These are phyloP conservation scores for Calycina marina DNA, from an alignment of 2,329 filamentous ascomycete species.

Conservation along the genomic window DNA sequence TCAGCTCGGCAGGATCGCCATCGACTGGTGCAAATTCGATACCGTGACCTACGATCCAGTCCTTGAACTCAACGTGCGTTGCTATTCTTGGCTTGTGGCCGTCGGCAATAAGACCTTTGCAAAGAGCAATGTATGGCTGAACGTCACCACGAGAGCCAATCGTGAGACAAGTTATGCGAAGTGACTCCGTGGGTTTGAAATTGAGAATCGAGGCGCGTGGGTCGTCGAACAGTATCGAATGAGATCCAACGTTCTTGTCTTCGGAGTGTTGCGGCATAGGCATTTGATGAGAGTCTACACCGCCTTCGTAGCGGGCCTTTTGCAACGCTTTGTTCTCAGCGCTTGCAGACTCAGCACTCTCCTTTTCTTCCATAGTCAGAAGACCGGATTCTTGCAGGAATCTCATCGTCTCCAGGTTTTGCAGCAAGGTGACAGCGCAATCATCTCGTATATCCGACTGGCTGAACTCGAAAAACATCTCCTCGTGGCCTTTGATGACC, in stretches of 20 bases:
- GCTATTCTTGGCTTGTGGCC: slow-evolving; percentile 80
- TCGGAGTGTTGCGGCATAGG: slow-evolving; percentile 33
- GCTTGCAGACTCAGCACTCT: slow-evolving; percentile 58
- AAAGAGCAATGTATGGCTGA: slow-evolving; percentile 92
- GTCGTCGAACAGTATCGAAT: slow-evolving; percentile 80
- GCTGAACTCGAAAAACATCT: slow-evolving; percentile 90
- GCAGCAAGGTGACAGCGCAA: slow-evolving; percentile 68
- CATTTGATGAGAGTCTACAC: slow-evolving; percentile 33
- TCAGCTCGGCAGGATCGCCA: slow-evolving; percentile 84
- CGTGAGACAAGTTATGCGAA: slow-evolving; percentile 83
- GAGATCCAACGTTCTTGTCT: slow-evolving; percentile 35
- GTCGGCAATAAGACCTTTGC: slow-evolving; percentile 77
- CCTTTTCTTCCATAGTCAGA: slow-evolving; percentile 52
- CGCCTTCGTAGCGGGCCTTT: slow-evolving; percentile 48
- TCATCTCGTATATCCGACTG: slow-evolving; percentile 70
- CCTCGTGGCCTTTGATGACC: slow-evolving; percentile 88
- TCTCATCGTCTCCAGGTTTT: slow-evolving; percentile 57
- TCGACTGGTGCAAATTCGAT: slow-evolving; percentile 84
- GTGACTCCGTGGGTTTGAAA: slow-evolving; percentile 68
- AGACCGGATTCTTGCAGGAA: slow-evolving; percentile 56
- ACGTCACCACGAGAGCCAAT: slow-evolving; percentile 94
- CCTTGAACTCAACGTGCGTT: slow-evolving; percentile 79
- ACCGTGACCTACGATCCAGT: slow-evolving; percentile 81
- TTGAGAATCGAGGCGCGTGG: slow-evolving; percentile 75
- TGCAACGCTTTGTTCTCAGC: slow-evolving; percentile 71